Conservation (phyloP, 2,329 filamentous ascomycete species). For the Fonsecaea pugnacius region DNA sequence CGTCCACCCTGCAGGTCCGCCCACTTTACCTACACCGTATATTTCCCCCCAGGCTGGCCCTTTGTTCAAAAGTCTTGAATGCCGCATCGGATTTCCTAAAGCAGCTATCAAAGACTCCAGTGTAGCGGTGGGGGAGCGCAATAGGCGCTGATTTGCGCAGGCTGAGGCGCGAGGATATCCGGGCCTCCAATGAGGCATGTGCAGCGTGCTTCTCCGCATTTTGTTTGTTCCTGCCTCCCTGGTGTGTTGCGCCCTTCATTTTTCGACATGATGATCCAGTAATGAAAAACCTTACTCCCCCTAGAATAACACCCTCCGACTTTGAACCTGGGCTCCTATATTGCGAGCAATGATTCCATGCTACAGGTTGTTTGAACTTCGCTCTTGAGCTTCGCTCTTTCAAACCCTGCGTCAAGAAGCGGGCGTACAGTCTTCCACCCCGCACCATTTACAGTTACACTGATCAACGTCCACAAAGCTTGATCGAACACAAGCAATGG, state of each 20-base stretch:
- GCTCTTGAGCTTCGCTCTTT: background rate
- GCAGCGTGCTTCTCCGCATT: conserved; percentile 17
- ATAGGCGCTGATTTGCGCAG: background rate
- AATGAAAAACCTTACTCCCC: background rate
- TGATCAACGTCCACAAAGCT: conserved; percentile 1
- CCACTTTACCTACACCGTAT: background rate
- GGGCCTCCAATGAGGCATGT: background rate
- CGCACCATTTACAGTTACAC: conserved; percentile 6
- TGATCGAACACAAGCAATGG: conserved; percentile 18
- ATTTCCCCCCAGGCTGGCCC: background rate
- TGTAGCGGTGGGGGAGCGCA: background rate
- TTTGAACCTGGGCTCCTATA: background rate
- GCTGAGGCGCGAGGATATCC: conserved; percentile 11
- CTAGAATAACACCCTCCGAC: background rate
- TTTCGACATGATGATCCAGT: background rate
- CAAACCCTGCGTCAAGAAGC: background rate
- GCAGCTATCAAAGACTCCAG: background rate
- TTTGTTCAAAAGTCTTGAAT: background rate
- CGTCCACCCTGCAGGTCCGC: background rate
- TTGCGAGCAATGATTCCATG: background rate
- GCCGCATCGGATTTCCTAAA: conserved; percentile 13
- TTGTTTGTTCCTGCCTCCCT: conserved; percentile 1
- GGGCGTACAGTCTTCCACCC: background rate
- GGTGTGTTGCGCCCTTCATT: conserved; percentile 4
- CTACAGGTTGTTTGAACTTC: background rate